phyloP scores from a whole-genome alignment of 2,329 filamentous ascomycete species.

The Sporothrix brunneoviolacea region DNA sequence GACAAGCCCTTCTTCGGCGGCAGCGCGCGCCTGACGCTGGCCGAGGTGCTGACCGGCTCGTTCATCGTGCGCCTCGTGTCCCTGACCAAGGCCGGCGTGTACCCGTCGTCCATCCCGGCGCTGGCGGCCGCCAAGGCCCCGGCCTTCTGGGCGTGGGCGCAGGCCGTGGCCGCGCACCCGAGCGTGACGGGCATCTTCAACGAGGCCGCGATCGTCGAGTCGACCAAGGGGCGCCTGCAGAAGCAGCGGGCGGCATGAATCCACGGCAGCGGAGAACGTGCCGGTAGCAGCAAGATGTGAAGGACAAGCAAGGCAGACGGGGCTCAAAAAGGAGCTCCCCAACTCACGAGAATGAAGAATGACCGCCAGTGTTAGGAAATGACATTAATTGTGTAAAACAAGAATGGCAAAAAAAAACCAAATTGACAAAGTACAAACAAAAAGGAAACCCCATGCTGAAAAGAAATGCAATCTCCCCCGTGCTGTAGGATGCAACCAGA shows the following conservation, averaged over 20 bases:
- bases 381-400: too few relatives aligned
- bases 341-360: too few relatives aligned
- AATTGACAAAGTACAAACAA: too few relatives aligned
- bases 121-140: slow-evolving; percentile 47
- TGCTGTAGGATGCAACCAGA: too few relatives aligned
- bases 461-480: too few relatives aligned
- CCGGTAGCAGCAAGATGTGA: too few relatives aligned
- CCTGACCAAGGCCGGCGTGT: slow-evolving; percentile 46
- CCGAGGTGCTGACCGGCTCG: slow-evolving; percentile 64
- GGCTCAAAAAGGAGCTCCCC: too few relatives aligned
- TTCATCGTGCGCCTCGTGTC: slow-evolving; percentile 58
- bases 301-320: too few relatives aligned
- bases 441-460: too few relatives aligned
- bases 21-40: slow-evolving; percentile 58
- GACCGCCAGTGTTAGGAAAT: too few relatives aligned
- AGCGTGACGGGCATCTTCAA: slow-evolving; percentile 61
- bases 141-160: slow-evolving; percentile 61
- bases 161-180: slow-evolving; percentile 51
- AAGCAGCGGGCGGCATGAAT: slow-evolving; percentile 18
- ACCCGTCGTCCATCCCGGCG: slow-evolving; percentile 31
- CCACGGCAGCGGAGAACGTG: too few relatives aligned
- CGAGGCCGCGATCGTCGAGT: slow-evolving; percentile 39
- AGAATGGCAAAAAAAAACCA: too few relatives aligned
- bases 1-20: slow-evolving; percentile 57
- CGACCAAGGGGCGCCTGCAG: slow-evolving; percentile 15